Evolutionary conservation across 2,329 filamentous ascomycete genomes (phyloP), one percentile per base, ranked within the genome.

Genomic region (Scedosporium apiospermum): DNA sequence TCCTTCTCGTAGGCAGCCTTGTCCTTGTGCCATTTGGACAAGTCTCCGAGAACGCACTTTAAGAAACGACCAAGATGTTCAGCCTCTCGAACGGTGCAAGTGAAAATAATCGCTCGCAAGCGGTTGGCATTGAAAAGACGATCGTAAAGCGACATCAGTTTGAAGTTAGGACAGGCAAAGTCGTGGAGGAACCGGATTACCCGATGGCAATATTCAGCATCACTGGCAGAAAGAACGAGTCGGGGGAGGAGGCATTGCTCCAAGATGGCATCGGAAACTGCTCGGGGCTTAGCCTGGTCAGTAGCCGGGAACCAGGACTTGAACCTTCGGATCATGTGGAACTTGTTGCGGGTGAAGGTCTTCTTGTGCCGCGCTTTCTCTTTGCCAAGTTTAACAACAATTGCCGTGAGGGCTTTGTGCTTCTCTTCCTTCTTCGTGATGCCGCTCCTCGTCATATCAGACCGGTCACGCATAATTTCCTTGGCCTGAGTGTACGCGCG

Each of bases 231-330:
- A 34, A 96, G 79, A 27, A 95, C 82, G 18, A 96, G 81, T 51
- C 95, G 88, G 9, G 95, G 95, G n/a, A 98, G 75, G 67, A 99
- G 87, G 71, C 95, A 99, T 68, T 96, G 88, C 74, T 98, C 92
- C 9, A 99, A 82, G 18, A 99, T 77, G 3, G 85, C 82, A 68
- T 92, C 86, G 61, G 93, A 90, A 4, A 96, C 86, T 16, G 21
- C 46, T 23, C 30, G 49, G 46, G 82, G 77, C 68, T 87, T 89
- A 23, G 82, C 78, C 64, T 84, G 81, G 14, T 62, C 61, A 66
- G 86, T 81, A 9, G 83, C 81, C 4, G 82, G 82, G 71, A 98
- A 97, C 86, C 93, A 97, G 62, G 82, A 76, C 66, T 86, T 80
- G 71, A 93, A 92, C 69, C 93, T 90, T 66, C 87, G 87, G 61